Base-by-base conservation (phyloP, 2,329 filamentous ascomycete genomes). In the Hymenoscyphus albidus region DNA sequence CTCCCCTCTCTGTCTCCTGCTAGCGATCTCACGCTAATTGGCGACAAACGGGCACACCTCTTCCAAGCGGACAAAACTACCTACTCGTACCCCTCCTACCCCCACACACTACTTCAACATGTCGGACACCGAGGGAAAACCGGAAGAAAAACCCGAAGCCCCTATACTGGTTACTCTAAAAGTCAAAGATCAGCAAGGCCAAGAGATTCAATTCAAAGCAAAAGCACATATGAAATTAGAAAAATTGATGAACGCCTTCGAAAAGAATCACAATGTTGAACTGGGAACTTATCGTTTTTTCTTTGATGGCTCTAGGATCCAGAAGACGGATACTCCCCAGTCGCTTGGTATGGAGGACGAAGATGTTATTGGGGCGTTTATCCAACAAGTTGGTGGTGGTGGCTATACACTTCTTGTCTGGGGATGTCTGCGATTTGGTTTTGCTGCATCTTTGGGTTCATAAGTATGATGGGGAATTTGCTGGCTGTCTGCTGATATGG, bases 331-430 rank as follows among this genome's bases (percentile, higher is more conserved):
- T 16, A 70, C 66, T 1, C 68, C 70, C 3, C 44, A 55, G 32
- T 22, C 18, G 2, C 27, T 70, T 10, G 66, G 68, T 13, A 68
- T 71, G 64, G 64, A 62, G n/a, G 64, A 69, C 38, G 67, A 65
- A 0, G 70, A 70, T 40, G 40, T 64, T 12, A 65, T 71, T 12
- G 59, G 69, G 18, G 67, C 63, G 3, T 58, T 64, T 38, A 18
- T 67, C 7, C 64, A 70, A 58, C 68, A 69, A 59, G 22, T 48
- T 13, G 68, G 66, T 38, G 68, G 68, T 27, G 67, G 35, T 10
- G 9, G 35, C 18, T 6, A 3, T 16, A 22, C 10, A 1, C 7
- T 18, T 9, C 9, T 27, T n/a, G 18, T 3, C 22, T 22, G 6
- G 27, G 44, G 18, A 22, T 44, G 16, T 27, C 44, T 51, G n/a